Evolutionary conservation across 2,329 filamentous ascomycete species (phyloP), one percentile per base, ranked within the genome.

Genomic region (Penicillium sp.): DNA sequence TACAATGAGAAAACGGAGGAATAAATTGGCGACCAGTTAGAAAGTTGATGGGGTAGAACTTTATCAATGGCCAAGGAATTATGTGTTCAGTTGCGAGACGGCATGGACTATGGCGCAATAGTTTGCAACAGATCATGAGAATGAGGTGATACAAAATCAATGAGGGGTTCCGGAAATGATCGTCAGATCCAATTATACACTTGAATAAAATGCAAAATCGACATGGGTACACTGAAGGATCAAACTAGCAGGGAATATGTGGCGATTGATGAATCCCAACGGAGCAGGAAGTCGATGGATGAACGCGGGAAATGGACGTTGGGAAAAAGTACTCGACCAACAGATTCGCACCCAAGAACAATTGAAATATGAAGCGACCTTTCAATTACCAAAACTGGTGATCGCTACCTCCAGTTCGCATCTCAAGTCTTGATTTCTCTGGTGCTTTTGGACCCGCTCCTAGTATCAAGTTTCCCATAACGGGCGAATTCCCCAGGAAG

Each of bases 401-500:
- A 7, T 6, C 1, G 2, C 6, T 1, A 8, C 12, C 3, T n/a
- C n/a, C 6, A 21, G 27, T 19, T 9, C 0, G n/a, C 1, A 13
- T 33, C n/a, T 21, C 6, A 2, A 3, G 7, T 6, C 13, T 23
- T 10, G 13, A 10, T 23, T 9, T 47, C 12, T 7, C 6, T 1
- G 12, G 2, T 15, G 6, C 8, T 15, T 31, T 5, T 47, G 12
- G 4, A 21, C 2, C 4, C 10, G 2, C 27, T 9, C 4, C 17
- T 5, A 15, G 23, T 21, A 40, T 46, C 29, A 56, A n/a, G 17
- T 33, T 41, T 33, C 27, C 61, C 56, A 62, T 5, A 51, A 35
- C 7, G 59, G 57, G 9, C n/a, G 38, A 27, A 21, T 57, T 7
- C 71, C 74, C 74, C 73, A 75, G 3, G 54, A 42, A 46, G 70